phyloP scores from a whole-genome alignment of 2,329 filamentous ascomycete species.

The Metarhizium rileyi region DNA sequence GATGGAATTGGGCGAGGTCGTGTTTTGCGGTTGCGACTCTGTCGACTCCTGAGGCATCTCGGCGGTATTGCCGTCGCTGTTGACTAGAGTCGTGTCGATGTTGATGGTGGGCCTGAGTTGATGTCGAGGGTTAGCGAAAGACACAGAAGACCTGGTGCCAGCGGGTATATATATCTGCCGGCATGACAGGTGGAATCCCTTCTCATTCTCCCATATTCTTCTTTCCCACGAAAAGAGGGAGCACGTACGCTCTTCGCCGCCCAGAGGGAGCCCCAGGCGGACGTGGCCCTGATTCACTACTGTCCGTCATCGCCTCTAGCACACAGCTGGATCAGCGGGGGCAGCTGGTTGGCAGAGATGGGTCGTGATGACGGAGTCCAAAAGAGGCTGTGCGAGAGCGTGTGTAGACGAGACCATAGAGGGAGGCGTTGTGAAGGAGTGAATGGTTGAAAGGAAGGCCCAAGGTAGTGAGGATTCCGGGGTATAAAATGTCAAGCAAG shows the following conservation, averaged over 20 bases:
- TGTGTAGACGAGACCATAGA: not conserved
- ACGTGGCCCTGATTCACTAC: slow-evolving; percentile 11
- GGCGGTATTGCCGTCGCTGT: slow-evolving; percentile 16
- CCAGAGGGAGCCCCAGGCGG: slow-evolving; percentile 11
- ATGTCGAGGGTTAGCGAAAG: not conserved
- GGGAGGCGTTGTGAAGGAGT: not conserved
- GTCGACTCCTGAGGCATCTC: slow-evolving; percentile 18
- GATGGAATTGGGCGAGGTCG: slow-evolving; percentile 23
- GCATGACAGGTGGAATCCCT: not conserved
- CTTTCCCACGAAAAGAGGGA: not conserved
- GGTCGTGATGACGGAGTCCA: not conserved
- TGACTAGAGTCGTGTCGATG: slow-evolving; percentile 40
- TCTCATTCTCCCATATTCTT: too few relatives aligned
- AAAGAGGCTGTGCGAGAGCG: slow-evolving; percentile 7
- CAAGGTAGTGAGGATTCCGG: not conserved
- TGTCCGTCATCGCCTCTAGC: slow-evolving; percentile 13
- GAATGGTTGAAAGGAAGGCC: not conserved
- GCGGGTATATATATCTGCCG: not conserved
- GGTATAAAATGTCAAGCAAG: not conserved
- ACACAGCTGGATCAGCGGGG: slow-evolving; percentile 12
- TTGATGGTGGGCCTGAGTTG: slow-evolving; percentile 40
- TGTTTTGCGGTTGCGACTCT: not conserved
- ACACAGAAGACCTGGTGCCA: not conserved
- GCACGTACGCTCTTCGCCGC: slow-evolving; percentile 30
- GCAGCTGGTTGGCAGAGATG: slow-evolving; percentile 4